Evolutionary conservation across 2,329 filamentous ascomycete species (phyloP), one percentile per base, ranked within the genome.

Genomic region (Cladobotryum protrusum): DNA sequence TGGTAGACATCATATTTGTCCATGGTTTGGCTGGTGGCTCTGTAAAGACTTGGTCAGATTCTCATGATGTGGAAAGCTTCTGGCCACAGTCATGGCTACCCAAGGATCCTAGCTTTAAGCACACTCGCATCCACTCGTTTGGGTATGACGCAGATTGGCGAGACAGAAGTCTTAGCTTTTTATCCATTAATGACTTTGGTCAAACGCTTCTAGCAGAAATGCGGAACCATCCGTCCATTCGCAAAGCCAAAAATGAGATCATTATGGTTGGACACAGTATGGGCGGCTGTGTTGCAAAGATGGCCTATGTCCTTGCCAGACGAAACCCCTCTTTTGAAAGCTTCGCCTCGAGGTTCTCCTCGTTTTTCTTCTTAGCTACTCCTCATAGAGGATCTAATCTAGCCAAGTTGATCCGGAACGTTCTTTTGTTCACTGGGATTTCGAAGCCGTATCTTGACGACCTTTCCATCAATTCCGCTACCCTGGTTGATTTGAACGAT

Each of bases 31-130:
- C 20, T 5, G 42, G 48, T 3, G 34, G 41, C 33, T 45, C 42
- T 9, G n/a, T 19, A 2, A 50, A 45, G n/a, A 50, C 48, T 1
- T 50, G 48, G 48, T 19, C 42, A 2, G 35, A 41, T 15, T 19
- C 36, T n/a, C 35, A 13, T 15, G 33, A 29, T 33, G 15, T n/a
- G 11, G 14, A 8, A 8, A 12, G 35, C 3, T 45, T 39, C 32
- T 50, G 48, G 48, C 48, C 48, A 6, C 7, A 50, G 11, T 7
- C 6, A 39, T 50, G 48, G 48, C 48, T 50, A 3, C 48, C 48
- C 7, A 17, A 33, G 4, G 48, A 50, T 19, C 48, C 48, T 12
- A 42, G 45, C 24, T 37, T 50, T 15, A n/a, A 13, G 12, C 24
- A 39, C 4, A 42, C 43, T 9, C 34, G 48, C 5, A 50, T 45